Percentiles rank a stretch among this genome's conserved stretches.
Conservation (phyloP, 2,329 filamentous ascomycete species). For the Rachicladosporium sp. region DNA sequence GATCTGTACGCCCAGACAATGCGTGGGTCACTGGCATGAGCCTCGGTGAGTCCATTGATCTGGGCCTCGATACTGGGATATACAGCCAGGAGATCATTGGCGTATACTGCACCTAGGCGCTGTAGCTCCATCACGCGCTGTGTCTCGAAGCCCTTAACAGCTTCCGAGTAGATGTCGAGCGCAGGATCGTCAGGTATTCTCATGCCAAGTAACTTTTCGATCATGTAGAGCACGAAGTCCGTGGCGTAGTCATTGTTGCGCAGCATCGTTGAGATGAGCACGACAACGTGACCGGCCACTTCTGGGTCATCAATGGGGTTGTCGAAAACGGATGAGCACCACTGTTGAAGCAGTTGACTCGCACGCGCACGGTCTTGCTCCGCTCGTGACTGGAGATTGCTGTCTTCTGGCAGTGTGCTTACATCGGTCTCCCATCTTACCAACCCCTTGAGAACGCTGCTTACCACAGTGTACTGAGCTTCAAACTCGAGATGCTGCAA, state of each 20-base stretch:
- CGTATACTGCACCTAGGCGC: constrained; percentile 77
- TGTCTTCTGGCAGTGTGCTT: constrained; percentile 27
- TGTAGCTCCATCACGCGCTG: constrained; percentile 81
- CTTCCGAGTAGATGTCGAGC: constrained; percentile 66
- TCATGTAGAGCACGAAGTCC: constrained; percentile 69
- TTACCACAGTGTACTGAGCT: constrained; percentile 78
- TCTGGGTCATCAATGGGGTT: constrained; percentile 50
- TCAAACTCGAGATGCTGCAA: constrained; percentile 68
- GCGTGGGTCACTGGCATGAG: constrained; percentile 65
- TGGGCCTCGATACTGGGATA: constrained; percentile 79
- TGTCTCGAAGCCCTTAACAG: constrained; percentile 76
- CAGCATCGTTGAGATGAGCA: constrained; percentile 20
- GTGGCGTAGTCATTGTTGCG: constrained; percentile 15
- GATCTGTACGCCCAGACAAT: constrained; percentile 76
- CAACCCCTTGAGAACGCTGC: constrained; percentile 80
- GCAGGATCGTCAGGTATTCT: constrained; percentile 62
- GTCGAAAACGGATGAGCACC: constrained; percentile 59
- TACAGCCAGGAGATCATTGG: constrained; percentile 72
- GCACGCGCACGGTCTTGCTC: constrained; percentile 49
- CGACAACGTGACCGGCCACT: constrained; percentile 19
- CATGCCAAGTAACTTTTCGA: constrained; percentile 82
- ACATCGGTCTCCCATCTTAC: constrained; percentile 56
- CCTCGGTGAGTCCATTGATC: constrained; percentile 65
- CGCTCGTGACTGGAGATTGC: constrained; percentile 35
- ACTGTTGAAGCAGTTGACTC: constrained; percentile 36